Evolutionary conservation across 306 rosid species (phyloP).

Genomic region (Luffa aegyptiaca): DNA sequence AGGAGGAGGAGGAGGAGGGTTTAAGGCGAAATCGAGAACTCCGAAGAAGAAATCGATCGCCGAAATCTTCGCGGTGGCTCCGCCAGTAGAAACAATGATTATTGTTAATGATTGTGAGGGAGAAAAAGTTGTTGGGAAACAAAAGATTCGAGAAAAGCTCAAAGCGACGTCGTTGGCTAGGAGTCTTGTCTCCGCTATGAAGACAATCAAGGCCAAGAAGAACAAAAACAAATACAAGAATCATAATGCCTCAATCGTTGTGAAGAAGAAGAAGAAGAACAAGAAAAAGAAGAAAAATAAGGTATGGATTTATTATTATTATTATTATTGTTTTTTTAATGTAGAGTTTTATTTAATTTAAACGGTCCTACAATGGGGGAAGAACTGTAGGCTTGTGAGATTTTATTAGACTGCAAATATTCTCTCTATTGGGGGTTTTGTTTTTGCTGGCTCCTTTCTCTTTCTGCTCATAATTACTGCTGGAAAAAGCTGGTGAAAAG

Average conservation of each 20-base stretch:
- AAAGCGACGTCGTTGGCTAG: constrained; percentile 7
- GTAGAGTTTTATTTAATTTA: background rate
- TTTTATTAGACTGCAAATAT: constrained; percentile 13
- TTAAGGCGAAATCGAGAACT: constrained; percentile 37
- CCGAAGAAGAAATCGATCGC: constrained; percentile 85
- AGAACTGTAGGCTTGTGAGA: constrained; percentile 22
- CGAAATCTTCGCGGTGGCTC: constrained; percentile 76
- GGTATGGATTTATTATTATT: constrained; percentile 32
- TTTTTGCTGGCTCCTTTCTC: constrained; percentile 12
- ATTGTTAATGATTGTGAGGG: constrained; percentile 13
- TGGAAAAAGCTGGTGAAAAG: constrained; percentile 53
- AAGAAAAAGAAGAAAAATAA: constrained; percentile 17
- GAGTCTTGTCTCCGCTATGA: constrained; percentile 12
- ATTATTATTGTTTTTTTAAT: background rate
- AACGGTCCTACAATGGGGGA: background rate
- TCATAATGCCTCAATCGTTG: background rate
- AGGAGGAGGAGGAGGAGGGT: constrained; percentile 10
- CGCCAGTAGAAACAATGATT: constrained; percentile 37
- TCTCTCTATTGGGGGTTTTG: constrained; percentile 17
- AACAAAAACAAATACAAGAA: constrained; percentile 30
- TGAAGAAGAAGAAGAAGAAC: background rate
- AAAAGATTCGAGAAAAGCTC: background rate
- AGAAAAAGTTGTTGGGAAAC: constrained; percentile 6
- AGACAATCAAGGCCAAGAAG: constrained; percentile 18
- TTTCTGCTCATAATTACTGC: constrained; percentile 41